These are phyloP conservation scores for Boechera divaricarpa DNA, from an alignment of 345 rosid genomes.

Conservation along the genomic window DNA sequence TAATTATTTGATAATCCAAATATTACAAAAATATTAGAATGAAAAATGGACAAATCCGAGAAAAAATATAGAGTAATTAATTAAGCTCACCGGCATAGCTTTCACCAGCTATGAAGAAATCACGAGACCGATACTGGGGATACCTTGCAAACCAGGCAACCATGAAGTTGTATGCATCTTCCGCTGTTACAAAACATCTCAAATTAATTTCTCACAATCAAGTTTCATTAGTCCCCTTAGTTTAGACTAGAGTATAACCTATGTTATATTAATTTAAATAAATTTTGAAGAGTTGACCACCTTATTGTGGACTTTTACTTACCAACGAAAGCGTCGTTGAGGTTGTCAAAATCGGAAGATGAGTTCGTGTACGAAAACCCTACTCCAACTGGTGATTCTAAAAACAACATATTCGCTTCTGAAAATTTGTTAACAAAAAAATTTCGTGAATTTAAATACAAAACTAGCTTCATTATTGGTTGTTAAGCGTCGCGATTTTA, in stretches of 20 bases:
- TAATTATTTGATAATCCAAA: slow-evolving; percentile 1
- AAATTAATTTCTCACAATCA: neutral
- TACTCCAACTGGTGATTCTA: slow-evolving; percentile 74
- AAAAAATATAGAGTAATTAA: neutral
- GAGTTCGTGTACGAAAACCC: slow-evolving; percentile 76
- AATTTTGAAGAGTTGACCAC: neutral
- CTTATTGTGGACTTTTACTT: slow-evolving; percentile 22
- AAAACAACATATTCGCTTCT: slow-evolving; percentile 68
- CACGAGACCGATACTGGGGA: slow-evolving; percentile 45
- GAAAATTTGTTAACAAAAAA: neutral
- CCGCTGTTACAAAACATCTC: slow-evolving; percentile 36
- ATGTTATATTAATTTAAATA: neutral
- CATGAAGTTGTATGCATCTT: slow-evolving; percentile 50
- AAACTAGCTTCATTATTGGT: neutral
- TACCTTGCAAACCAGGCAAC: slow-evolving; percentile 47
- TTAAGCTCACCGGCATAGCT: slow-evolving; percentile 49
- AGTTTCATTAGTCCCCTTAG: neutral
- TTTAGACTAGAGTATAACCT: neutral
- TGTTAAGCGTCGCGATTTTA: neutral
- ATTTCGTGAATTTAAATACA: neutral
- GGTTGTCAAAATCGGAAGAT: slow-evolving; percentile 53
- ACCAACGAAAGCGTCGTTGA: slow-evolving; percentile 66
- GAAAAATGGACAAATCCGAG: neutral
- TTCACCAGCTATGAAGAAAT: slow-evolving; percentile 49
- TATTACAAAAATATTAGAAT: neutral